Base-by-base conservation (phyloP, 1,284 basidiomycete species). In the Ceratobasidium sp. region DNA sequence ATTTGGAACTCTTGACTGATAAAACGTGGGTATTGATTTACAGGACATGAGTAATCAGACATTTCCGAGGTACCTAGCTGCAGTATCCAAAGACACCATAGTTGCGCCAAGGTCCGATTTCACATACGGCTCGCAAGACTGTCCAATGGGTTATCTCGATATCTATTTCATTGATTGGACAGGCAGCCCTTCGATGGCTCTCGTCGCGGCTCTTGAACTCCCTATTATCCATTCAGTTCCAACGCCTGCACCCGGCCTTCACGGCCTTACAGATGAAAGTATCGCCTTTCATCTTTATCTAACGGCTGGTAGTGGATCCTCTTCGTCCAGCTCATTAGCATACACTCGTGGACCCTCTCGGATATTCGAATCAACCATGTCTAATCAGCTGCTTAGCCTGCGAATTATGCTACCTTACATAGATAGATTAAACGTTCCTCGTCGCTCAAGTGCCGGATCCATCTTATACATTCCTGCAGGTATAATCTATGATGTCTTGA, bases 81-180 rank as follows among this genome's bases (percentile, higher is more conserved):
- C 49, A 7, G 13, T 65, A 13, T 65, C 63, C 39, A 65, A 65
- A 7, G 42, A 65, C 1, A 7, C 33, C 33, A 8, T 65, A 26
- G 28, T 65, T 31, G 45, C 45, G 8, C 23, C 63, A 17, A 23
- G 42, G 31, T 31, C 42, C 39, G 31, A n/a, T n/a, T 65, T 65
- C 45, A 65, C 63, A 28, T 65, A 65, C 33, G 39, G 63, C 26
- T 23, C 39, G 15, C 42, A 39, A 3, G 23, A 65, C 42, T 42
- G n/a, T 26, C 63, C 63, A 31, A 65, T 65, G 45, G 63, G 63
- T 20, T 17, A 33, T 20, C 45, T 65, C 23, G 63, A 65, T 31
- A 49, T 49, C 20, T 65, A 65, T 42, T 7, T 31, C 3, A 33
- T 65, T 20, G 45, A 65, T 33, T 65, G 63, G 63, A 8, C 45